These are phyloP conservation scores for Cichorium intybus DNA, from an alignment of 140 eudicot species.

Conservation along the genomic window DNA sequence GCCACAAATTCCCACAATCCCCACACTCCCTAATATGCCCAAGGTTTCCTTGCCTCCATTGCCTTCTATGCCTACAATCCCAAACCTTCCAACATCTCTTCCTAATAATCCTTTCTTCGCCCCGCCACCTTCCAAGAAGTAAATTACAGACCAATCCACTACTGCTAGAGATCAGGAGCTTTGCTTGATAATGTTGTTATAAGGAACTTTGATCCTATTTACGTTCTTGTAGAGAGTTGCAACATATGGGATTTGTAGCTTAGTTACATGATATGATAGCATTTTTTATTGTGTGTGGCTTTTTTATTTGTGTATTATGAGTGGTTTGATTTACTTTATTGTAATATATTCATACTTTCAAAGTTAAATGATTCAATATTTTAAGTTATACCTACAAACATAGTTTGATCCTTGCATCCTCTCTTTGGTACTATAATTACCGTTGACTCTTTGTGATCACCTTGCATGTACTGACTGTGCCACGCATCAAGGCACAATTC, in stretches of 20 bases:
- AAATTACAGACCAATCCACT: neutral
- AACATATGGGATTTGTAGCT: neutral
- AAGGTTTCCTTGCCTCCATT: constrained; percentile 25
- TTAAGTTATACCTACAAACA: neutral
- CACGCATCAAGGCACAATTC: too few relatives aligned
- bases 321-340: neutral
- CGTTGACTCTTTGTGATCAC: too few relatives aligned
- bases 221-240: neutral
- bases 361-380: neutral
- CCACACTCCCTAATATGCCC: constrained; percentile 19
- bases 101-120: constrained; percentile 28
- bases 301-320: neutral
- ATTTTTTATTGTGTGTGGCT: neutral
- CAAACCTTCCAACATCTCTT: constrained; percentile 20
- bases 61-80: constrained; percentile 27
- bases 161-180: neutral
- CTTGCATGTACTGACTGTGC: too few relatives aligned
- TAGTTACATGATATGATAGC: neutral
- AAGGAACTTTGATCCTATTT: neutral
- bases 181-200: neutral
- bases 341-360: neutral
- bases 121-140: constrained; percentile 33
- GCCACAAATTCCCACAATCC: constrained; percentile 13
- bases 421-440: too few relatives aligned
- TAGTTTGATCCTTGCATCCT: too few relatives aligned